These are phyloP conservation scores for Tilletia horrida DNA, from an alignment of 1,284 basidiomycete species.

Conservation along the genomic window DNA sequence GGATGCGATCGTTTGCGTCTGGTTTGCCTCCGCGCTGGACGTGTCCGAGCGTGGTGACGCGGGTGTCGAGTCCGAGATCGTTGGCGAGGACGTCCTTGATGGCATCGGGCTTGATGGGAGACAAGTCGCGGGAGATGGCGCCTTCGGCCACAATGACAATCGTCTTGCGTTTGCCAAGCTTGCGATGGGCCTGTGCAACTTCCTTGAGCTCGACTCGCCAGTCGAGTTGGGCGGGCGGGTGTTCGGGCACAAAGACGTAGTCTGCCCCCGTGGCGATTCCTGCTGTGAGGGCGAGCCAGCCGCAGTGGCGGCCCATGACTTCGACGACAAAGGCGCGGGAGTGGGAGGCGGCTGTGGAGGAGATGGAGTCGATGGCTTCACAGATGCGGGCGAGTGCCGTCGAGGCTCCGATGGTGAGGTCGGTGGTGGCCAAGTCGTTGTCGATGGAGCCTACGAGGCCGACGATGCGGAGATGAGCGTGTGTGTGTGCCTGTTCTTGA, in stretches of 20 bases:
- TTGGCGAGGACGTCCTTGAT: constrained; percentile 85
- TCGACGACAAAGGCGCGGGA: constrained; percentile 97
- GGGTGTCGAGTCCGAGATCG: constrained; percentile 83
- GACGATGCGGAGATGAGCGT: constrained; percentile 87
- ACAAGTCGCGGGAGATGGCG: constrained; percentile 78
- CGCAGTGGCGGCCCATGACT: constrained; percentile 98
- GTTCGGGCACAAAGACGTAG: constrained; percentile 94
- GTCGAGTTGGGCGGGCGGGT: constrained; percentile 66
- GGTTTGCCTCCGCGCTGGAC: constrained; percentile 92
- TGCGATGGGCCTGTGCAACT: constrained; percentile 82
- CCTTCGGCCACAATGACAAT: constrained; percentile 98
- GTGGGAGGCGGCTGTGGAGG: constrained; percentile 91
- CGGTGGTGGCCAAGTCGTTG: constrained; percentile 98
- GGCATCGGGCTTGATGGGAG: constrained; percentile 84
- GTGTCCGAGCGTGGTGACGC: constrained; percentile 97
- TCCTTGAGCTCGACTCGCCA: constrained; percentile 93
- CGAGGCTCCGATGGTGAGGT: constrained; percentile 91
- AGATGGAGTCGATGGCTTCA: constrained; percentile 96
- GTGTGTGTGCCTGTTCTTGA: constrained; percentile 67
- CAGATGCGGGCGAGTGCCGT: constrained; percentile 95
- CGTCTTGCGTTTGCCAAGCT: constrained; percentile 90
- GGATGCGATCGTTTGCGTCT: constrained; percentile 84
- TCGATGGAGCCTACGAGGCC: constrained; percentile 97
- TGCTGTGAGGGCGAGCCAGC: constrained; percentile 91
- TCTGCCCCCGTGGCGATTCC: constrained; percentile 93